Evolutionary conservation across 2,329 filamentous ascomycete species (phyloP), one percentile per base, ranked within the genome.

Genomic region (Fusarium sororula): DNA sequence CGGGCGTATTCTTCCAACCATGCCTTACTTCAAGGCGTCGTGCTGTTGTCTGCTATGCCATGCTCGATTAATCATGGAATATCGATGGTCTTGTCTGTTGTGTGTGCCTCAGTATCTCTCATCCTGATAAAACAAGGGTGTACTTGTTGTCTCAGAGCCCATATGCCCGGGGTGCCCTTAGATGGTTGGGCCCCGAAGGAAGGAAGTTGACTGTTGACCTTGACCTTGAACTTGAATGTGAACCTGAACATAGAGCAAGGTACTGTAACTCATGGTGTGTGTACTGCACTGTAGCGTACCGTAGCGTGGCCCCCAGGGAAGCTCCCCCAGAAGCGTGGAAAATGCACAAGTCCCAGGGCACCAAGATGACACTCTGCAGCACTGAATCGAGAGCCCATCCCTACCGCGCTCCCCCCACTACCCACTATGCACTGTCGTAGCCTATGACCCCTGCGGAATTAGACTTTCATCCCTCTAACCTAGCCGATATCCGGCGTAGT

Each of bases 401-500:
- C 51, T 59, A 54, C 41, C 32, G 22, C n/a, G 20, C 17, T 37
- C 30, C 66, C 44, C 39, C 66, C 53, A 66, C 51, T 66, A 18
- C n/a, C 42, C 24, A 38, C 55, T 58, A 50, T 37, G 24, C 63
- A 68, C 51, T 58, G 58, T 38, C 41, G 39, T 58, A 58, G 55
- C 55, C 55, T 58, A 58, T 38, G 55, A 58, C 61, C 67, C 67
- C 63, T 76, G 66, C 64, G 45, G 44, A 57, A 76, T 76, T 77
- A 77, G 64, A 75, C 75, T 77, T 77, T 77, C 59, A 63, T 47
- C 53, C 39, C 69, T 73, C 65, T 63, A 38, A 41, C 65, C 75
- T 77, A 77, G 71, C 71, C 73, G 68, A 75, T 69, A 75, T 77
- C 75, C 75, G 75, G 75, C 68, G 68, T 67, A 74, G 67, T 63